Percentiles rank a stretch among this genome's conserved stretches.
Conservation (phyloP, 1,284 basidiomycete genomes). For the Cystobasidium slooffiae region DNA sequence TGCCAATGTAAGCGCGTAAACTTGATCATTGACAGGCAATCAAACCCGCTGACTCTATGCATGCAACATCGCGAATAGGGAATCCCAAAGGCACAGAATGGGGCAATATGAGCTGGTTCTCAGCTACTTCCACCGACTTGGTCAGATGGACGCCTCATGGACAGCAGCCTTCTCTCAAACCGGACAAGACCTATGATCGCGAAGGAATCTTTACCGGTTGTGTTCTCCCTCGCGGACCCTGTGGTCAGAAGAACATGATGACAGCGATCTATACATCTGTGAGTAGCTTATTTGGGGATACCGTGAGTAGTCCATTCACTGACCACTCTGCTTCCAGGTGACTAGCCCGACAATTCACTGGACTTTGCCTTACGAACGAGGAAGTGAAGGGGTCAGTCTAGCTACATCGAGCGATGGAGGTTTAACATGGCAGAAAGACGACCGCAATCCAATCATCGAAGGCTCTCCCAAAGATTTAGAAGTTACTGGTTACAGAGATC, state of each 20-base stretch:
- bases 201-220: conserved; percentile 16
- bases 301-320: neutral
- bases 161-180: neutral
- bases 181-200: conserved; percentile 2
- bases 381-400: conserved; percentile 10
- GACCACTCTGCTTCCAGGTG: neutral
- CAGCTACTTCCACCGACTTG: conserved; percentile 4
- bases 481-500: conserved; percentile 17
- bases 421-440: conserved; percentile 7
- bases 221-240: neutral
- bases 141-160: conserved; percentile 4
- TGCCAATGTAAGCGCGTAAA: conserved; percentile 12
- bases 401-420: conserved; percentile 17
- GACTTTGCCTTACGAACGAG: conserved; percentile 17
- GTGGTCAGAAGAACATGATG: neutral
- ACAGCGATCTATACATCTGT: conserved; percentile 15
- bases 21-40: neutral
- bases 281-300: neutral
- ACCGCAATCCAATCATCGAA: neutral
- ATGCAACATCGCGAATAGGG: neutral
- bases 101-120: conserved; percentile 19
- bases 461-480: neutral
- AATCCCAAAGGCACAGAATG: conserved; percentile 1
- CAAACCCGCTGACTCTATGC: neutral
- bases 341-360: conserved; percentile 4